Evolutionary conservation across 441 rosid species (phyloP), one percentile per base, ranked within the genome.

Genomic region (Omphalea diandra): DNA sequence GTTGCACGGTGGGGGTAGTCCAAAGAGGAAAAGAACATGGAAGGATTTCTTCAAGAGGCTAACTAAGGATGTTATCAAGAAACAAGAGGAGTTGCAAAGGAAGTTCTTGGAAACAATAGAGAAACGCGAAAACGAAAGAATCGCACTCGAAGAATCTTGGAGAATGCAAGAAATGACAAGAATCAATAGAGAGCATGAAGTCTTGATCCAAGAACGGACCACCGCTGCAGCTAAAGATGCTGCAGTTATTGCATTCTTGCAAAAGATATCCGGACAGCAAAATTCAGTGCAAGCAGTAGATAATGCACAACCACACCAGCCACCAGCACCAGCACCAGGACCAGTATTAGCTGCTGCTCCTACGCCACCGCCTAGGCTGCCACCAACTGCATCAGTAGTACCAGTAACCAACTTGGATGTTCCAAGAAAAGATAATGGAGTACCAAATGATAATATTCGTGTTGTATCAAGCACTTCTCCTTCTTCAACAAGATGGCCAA

Each of bases 401-500:
- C 2, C 14, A 20, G 46, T 77, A 26, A 58, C 58, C 29, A 46
- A 63, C 5, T 32, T 67, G n/a, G 74, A 74, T 22, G 67, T 74
- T 29, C 17, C 53, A 62, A 82, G 70, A 68, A 65, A 55, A 65
- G 80, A 80, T 11, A 82, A 69, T 47, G 79, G 75, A 0, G n/a
- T n/a, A n/a, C n/a, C n/a, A n/a, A n/a, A n/a, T n/a, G 72, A 75
- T 35, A 66, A 38, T 32, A 66, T 67, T 44, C 33, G 38, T 4
- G 15, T 41, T 63, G 53, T 76, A 40, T 63, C 83, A 64, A 86
- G 89, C 55, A 77, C 93, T 9, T 90, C 96, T 9, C n/a, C n/a
- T n/a, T n/a, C n/a, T n/a, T n/a, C n/a, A n/a, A n/a, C n/a, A n/a
- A 79, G 97, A 70, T 92, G 97, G 97, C 97, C 97, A 11, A 92